phyloP scores from a whole-genome alignment of 139 green algal genomes.

The Tetradesmus lagerheimii region DNA sequence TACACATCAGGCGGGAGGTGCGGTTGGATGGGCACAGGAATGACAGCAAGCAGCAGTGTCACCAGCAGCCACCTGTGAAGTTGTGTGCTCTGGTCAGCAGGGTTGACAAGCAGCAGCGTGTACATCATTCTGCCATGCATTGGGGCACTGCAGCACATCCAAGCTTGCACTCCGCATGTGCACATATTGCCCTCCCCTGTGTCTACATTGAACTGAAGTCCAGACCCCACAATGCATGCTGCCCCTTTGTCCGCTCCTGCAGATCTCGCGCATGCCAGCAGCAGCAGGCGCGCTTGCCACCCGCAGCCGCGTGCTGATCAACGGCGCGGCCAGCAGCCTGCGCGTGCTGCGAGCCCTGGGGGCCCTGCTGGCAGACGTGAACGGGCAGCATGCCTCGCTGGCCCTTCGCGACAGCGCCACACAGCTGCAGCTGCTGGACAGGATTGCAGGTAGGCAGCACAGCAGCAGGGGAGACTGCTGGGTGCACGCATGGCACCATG shows the following conservation, averaged over 20 bases:
- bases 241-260: neutral
- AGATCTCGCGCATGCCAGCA: slow-evolving; percentile 6
- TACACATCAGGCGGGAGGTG: slow-evolving; percentile 46
- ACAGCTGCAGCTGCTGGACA: slow-evolving; percentile 83
- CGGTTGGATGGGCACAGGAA: neutral
- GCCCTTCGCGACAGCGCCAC: slow-evolving; percentile 56
- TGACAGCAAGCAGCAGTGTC: neutral
- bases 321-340: slow-evolving; percentile 76
- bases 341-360: slow-evolving; percentile 82
- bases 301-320: slow-evolving; percentile 80
- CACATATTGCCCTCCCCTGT: too few species aligned
- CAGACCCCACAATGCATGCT: neutral
- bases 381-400: slow-evolving; percentile 82
- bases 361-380: slow-evolving; percentile 85
- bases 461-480: neutral
- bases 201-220: too few species aligned
- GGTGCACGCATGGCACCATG: too few species aligned
- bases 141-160: too few species aligned
- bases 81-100: neutral
- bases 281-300: neutral
- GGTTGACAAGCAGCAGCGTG: neutral
- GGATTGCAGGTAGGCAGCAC: slow-evolving; percentile 61
- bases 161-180: too few species aligned
- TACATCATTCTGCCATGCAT: neutral
- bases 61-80: neutral